Percentiles rank a stretch among this genome's conserved stretches.
phyloP scores from a whole-genome alignment of 108 stramenopile genomes.

The Chaetoceros muelleri region DNA sequence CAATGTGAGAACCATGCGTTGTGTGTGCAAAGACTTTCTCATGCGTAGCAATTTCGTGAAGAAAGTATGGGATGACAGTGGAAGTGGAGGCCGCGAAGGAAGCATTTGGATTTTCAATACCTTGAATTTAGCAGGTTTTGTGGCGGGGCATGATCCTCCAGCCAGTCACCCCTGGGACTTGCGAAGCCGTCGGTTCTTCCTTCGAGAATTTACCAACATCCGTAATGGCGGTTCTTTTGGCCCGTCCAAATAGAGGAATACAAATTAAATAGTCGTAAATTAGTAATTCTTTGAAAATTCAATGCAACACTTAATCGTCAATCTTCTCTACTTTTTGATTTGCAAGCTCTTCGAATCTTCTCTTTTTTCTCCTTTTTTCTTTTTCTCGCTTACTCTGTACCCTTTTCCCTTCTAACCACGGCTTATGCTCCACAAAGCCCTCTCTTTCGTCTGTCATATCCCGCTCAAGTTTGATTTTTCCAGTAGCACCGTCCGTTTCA shows the following conservation, averaged over 20 bases:
- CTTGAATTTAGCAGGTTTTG: conserved; percentile 70
- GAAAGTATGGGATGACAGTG: conserved; percentile 86
- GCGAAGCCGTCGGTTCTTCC: conserved; percentile 75
- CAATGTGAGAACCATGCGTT: conserved; percentile 76
- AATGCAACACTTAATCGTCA: not conserved
- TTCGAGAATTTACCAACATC: conserved; percentile 75
- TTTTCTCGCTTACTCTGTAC: not conserved
- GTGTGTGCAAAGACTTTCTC: conserved; percentile 86
- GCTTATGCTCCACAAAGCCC: not conserved
- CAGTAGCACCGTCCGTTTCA: conserved; percentile 31
- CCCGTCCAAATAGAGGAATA: conserved; percentile 5
- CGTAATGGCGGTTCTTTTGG: conserved; percentile 1
- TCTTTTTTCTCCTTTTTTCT: not conserved
- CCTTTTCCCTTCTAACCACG: not conserved
- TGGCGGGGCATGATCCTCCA: conserved; percentile 84
- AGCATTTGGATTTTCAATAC: conserved; percentile 87
- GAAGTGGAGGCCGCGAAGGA: conserved; percentile 78
- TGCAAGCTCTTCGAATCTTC: not conserved
- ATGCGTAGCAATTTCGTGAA: conserved; percentile 59
- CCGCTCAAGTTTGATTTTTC: conserved; percentile 15
- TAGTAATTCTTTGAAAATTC: not conserved
- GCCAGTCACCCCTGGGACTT: conserved; percentile 62
- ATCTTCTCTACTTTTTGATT: not conserved
- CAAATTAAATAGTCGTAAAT: not conserved
- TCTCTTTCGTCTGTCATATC: not conserved